Percentiles rank a stretch among this genome's conserved stretches.
Evolutionary conservation across 2,329 filamentous ascomycete genomes (phyloP).

Genomic region (Colletotrichum tamarilloi): DNA sequence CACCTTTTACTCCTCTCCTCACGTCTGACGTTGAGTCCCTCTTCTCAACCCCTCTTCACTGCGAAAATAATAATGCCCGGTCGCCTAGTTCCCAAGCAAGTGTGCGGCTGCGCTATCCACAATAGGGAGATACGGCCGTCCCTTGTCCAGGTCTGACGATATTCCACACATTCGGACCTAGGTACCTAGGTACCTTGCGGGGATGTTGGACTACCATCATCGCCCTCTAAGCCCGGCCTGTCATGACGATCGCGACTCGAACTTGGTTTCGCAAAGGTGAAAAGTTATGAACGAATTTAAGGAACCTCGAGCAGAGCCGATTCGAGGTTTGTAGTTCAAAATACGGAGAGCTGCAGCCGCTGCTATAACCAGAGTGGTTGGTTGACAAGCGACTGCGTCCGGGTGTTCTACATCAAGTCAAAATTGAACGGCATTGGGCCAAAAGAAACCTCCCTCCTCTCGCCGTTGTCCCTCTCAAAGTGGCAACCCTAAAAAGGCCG

Average conservation of each 20-base stretch:
- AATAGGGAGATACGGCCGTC: slow-evolving; percentile 19
- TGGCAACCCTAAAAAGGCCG: neutral
- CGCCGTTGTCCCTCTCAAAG: neutral
- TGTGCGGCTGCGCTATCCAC: slow-evolving; percentile 17
- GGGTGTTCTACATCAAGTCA: neutral
- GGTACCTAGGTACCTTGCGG: neutral
- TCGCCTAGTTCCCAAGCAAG: slow-evolving; percentile 8
- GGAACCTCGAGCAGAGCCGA: neutral
- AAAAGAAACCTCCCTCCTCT: neutral
- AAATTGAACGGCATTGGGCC: neutral
- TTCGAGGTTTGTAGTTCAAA: neutral
- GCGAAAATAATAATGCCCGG: slow-evolving; percentile 4
- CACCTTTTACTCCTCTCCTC: slow-evolving; percentile 12
- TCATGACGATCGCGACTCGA: neutral
- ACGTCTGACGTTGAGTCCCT: slow-evolving; percentile 3
- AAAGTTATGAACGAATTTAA: neutral
- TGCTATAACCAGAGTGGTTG: neutral
- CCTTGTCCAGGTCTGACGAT: slow-evolving; percentile 12
- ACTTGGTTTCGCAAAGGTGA: neutral
- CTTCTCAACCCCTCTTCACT: slow-evolving; percentile 3
- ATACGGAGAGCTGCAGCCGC: neutral
- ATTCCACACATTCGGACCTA: slow-evolving; percentile 18
- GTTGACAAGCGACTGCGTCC: neutral
- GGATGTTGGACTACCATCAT: neutral
- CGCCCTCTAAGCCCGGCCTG: neutral